A percentile compares a stretch with the other conserved stretches of the same genome.
Conservation (phyloP, 805 yeast species). For the Teunomyces stri region DNA sequence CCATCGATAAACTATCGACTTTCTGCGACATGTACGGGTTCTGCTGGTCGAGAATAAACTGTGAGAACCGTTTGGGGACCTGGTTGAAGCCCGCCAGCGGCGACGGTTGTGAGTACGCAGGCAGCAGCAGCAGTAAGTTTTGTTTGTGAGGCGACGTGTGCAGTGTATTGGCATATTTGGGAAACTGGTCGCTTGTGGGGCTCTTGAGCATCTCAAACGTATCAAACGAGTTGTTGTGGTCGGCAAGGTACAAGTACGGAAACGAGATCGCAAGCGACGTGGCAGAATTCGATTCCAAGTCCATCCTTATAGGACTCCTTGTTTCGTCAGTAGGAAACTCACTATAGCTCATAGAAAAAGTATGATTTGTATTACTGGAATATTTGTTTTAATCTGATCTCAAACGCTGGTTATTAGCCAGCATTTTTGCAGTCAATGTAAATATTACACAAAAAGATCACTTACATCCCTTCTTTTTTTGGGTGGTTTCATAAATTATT, state of each 20-base stretch:
- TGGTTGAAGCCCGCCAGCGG: slow-evolving; percentile 23
- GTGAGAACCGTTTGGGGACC: slow-evolving; percentile 41
- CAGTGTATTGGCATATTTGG: slow-evolving; percentile 26
- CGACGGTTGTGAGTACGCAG: not conserved
- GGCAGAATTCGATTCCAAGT: slow-evolving; percentile 24
- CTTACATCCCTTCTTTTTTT: no score
- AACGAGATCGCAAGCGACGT: slow-evolving; percentile 27
- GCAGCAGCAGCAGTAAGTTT: not conserved
- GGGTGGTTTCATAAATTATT: not conserved
- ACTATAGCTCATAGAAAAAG: not conserved
- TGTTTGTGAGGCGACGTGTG: slow-evolving; percentile 2
- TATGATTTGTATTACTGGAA: not conserved
- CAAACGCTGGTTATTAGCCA: not conserved
- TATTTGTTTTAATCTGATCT: not conserved
- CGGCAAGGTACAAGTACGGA: slow-evolving; percentile 24
- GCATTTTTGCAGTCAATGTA: slow-evolving; percentile 2
- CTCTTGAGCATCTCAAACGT: slow-evolving; percentile 21
- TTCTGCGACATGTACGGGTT: slow-evolving; percentile 17
- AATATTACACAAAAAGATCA: not conserved
- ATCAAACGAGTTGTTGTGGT: slow-evolving; percentile 21
- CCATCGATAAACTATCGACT: slow-evolving; percentile 19
- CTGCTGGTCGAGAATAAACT: slow-evolving; percentile 37
- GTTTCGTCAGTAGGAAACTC: not conserved
- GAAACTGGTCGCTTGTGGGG: slow-evolving; percentile 9
- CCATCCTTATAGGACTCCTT: slow-evolving; percentile 12